Percentiles rank a stretch among this genome's conserved stretches.
Conservation (phyloP, 2,329 filamentous ascomycete species). For the Aspergillus novoparasiticus region DNA sequence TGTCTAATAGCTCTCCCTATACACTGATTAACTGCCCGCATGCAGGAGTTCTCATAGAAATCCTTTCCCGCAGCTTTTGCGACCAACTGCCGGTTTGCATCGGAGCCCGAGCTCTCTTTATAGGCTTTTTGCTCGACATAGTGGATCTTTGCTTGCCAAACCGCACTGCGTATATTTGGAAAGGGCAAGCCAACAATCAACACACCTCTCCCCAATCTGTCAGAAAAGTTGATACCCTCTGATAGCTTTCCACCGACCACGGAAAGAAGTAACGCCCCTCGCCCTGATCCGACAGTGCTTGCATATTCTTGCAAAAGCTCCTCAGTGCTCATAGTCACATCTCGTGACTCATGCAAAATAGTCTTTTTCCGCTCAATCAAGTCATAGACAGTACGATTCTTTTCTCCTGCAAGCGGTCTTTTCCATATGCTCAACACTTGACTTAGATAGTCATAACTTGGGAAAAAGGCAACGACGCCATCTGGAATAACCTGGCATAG, state of each 20-base stretch:
- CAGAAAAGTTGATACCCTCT: slow-evolving; percentile 97
- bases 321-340: slow-evolving; percentile 55
- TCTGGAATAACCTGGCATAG: slow-evolving; percentile 77
- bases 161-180: slow-evolving; percentile 82
- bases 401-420: slow-evolving; percentile 32
- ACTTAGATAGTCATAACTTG: slow-evolving; percentile 88
- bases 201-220: slow-evolving; percentile 84
- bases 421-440: slow-evolving; percentile 69
- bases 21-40: slow-evolving; percentile 96
- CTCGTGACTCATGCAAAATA: slow-evolving; percentile 59
- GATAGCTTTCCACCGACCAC: slow-evolving; percentile 94
- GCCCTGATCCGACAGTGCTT: slow-evolving; percentile 61
- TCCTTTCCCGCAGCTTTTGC: slow-evolving; percentile 64
- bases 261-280: slow-evolving; percentile 80
- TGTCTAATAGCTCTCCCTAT: slow-evolving; percentile 92
- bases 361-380: slow-evolving; percentile 37
- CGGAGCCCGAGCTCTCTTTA: slow-evolving; percentile 29
- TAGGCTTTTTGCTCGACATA: slow-evolving; percentile 71
- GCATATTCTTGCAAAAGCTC: slow-evolving; percentile 74
- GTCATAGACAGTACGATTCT: slow-evolving; percentile 30
- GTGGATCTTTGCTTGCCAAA: slow-evolving; percentile 90
- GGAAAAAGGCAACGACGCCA: slow-evolving; percentile 92
- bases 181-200: slow-evolving; percentile 92
- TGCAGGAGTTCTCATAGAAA: slow-evolving; percentile 92
- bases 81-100: slow-evolving; percentile 33